Conservation (phyloP, 495 filamentous ascomycete genomes). For the Podospora australis region DNA sequence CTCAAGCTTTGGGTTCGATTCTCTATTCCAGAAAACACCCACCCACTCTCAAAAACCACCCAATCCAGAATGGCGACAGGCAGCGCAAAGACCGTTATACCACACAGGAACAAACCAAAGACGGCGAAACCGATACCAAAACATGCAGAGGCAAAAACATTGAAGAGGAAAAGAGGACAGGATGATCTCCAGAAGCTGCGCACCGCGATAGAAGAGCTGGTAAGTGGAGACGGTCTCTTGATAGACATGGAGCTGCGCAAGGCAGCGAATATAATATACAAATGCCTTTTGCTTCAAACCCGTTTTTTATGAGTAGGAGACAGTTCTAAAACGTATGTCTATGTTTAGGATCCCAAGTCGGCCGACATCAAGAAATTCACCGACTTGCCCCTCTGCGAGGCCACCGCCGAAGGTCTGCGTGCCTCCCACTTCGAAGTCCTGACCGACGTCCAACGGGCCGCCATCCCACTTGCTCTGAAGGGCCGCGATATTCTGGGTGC, state of each 20-base stretch:
- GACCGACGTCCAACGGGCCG: conserved; percentile 86
- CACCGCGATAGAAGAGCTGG: conserved; percentile 34
- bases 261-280: not conserved
- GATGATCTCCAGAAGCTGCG: conserved; percentile 55
- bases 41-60: not conserved
- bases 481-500: conserved; percentile 88
- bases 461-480: conserved; percentile 79
- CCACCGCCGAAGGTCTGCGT: conserved; percentile 74
- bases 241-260: no score
- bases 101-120: conserved; percentile 16
- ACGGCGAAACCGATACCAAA: conserved; percentile 9
- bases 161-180: conserved; percentile 42
- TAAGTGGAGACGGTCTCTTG: no score
- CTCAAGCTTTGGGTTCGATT: not conserved
- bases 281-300: not conserved
- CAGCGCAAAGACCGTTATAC: conserved; percentile 11
- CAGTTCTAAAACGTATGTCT: no score
- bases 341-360: conserved; percentile 37
- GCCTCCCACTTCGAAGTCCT: conserved; percentile 83
- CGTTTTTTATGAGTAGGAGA: not conserved
- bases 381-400: conserved; percentile 78
- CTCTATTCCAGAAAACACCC: not conserved
- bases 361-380: conserved; percentile 55
- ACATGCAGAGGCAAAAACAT: conserved; percentile 29
- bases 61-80: conserved; percentile 16